These are phyloP conservation scores for Endothia cerciana DNA, from an alignment of 2,329 filamentous ascomycete genomes.

Conservation along the genomic window DNA sequence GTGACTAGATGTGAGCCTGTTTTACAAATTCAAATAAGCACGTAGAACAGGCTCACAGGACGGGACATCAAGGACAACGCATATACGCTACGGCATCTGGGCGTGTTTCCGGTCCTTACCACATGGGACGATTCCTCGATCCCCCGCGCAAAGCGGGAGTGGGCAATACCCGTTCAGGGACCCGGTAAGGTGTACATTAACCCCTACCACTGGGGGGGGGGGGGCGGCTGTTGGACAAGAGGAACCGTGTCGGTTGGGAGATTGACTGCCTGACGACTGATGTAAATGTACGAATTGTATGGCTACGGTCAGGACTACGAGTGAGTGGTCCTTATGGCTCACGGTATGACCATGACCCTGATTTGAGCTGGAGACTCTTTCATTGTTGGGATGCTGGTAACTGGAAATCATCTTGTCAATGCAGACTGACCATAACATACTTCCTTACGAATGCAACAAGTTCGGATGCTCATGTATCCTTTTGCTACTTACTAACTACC, in stretches of 20 bases:
- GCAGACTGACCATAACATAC: conserved; percentile 15
- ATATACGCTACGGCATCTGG: conserved; percentile 3
- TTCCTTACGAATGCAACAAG: conserved; percentile 7
- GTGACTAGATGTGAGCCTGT: conserved; percentile 30
- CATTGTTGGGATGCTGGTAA: conserved; percentile 12
- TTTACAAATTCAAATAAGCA: conserved; percentile 24
- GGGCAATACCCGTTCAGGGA: conserved; percentile 5
- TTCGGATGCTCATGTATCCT: neutral
- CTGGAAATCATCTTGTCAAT: conserved; percentile 12
- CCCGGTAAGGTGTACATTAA: conserved; percentile 1
- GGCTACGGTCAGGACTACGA: conserved; percentile 6
- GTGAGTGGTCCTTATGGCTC: neutral
- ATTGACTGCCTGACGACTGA: conserved; percentile 22
- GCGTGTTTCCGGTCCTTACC: neutral
- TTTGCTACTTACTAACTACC: neutral
- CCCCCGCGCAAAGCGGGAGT: neutral
- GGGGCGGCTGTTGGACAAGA: neutral
- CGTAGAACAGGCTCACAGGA: conserved; percentile 26
- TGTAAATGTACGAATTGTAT: conserved; percentile 29
- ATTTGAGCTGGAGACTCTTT: neutral
- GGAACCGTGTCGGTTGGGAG: conserved; percentile 8
- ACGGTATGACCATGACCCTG: conserved; percentile 8
- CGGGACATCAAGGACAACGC: conserved; percentile 5
- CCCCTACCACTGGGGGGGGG: conserved; percentile 1
- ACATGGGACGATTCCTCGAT: neutral